Base-by-base conservation (phyloP, 306 rosid genomes). In the Acmispon strigosus region DNA sequence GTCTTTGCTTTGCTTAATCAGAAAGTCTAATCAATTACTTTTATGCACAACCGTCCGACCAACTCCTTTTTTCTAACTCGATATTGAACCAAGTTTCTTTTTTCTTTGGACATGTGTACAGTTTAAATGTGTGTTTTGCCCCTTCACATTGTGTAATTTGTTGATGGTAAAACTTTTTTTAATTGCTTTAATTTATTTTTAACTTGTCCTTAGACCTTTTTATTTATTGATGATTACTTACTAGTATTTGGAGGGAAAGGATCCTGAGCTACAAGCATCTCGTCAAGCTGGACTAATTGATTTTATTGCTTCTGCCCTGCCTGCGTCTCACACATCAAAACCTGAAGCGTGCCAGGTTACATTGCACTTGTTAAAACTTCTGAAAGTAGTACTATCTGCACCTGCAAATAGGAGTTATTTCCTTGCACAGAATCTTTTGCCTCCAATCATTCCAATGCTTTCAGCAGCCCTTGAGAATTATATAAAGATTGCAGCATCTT, bases 281-380 rank as follows among this genome's bases (percentile, higher is more conserved):
- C 91, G 98, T 62, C 98, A 90, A 82, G 96, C 94, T 76, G 98
- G 98, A 74, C 82, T 94, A 60, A 82, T 94, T 77, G 98, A 94
- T 81, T 94, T 94, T 83, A 86, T 94, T 80, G 98, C 98, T 78
- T 94, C 97, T 78, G 95, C 98, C 57, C 72, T 94, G 78, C 97
- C 97, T 66, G 98, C 98, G 70, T 94, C 98, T 78, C 97, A 94
- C 74, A 89, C 96, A 12, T 90, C 98, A 61, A 94, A 87, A 85
- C 97, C 97, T 62, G 97, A 94, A 83, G 98, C 96, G 50, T 89
- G 98, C 81, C 96, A 84, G 63, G 97, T 90, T 83, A 87, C 89
- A 63, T 78, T 89, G 78, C 88, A 94, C 77, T 87, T 94, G 73
- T 67, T 91, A 72, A 94, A 88, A 79, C 96, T 94, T 72, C 83